Evolutionary conservation across 345 rosid genomes (phyloP), one percentile per base, ranked within the genome.

Genomic region (Bretschneidera sinensis): DNA sequence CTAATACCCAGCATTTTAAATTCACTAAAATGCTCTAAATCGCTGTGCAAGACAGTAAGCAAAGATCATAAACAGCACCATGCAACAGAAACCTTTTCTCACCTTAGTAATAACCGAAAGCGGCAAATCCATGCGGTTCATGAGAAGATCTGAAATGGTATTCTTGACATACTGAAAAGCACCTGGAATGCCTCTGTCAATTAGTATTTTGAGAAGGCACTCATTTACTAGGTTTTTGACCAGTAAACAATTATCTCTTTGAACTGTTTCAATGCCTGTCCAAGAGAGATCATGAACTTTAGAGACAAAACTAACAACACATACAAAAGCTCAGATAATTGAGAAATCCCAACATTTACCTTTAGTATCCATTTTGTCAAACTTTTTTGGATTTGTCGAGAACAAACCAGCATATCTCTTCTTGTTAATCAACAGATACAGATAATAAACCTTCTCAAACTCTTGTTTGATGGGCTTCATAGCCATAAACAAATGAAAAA

Each of bases 21-120:
- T 14, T 16, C 49, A 31, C 48, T 49, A 43, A 15, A 23, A 49
- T 51, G n/a, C 21, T 28, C 23, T 50, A 57, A 53, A 17, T 24
- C 20, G 18, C 59, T 35, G 25, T 39, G 21, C 17, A 51, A n/a
- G 48, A 18, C 17, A 31, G 35, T 43, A 62, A 28, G 48, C 60
- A 68, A 66, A 66, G 50, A 58, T 48, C 57, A 76, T 24, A 45
- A 23, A 24, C 57, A 54, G 56, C 52, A 74, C 43, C 61, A 43
- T 61, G 51, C 59, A 57, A 54, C 35, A 20, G 59, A 60, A 28
- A 19, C 51, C 18, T 39, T 24, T 33, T 62, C 70, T 56, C 62
- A 88, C 99, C 97, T 94, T 94, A 33, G 96, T 94, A 64, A 94
- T 94, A 60, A 94, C 96, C 76, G 90, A 73, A 86, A 94, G 99